phyloP scores from a whole-genome alignment of 257 asterid species.

The Capsicum baccatum region DNA sequence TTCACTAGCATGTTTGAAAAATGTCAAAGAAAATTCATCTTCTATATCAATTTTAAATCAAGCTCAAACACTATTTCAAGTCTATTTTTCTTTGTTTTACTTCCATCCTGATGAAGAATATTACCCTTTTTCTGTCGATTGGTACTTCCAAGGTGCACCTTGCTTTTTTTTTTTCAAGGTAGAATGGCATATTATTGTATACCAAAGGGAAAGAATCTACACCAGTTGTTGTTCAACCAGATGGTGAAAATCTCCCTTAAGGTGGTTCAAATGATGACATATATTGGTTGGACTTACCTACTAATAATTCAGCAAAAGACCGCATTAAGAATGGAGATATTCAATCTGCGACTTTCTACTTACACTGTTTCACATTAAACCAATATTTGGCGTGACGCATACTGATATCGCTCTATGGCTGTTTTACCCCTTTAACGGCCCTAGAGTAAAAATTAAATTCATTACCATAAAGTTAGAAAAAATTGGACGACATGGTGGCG shows the following conservation, averaged over 20 bases:
- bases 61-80: slow-evolving; percentile 49
- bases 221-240: slow-evolving; percentile 47
- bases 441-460: slow-evolving; percentile 66
- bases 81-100: slow-evolving; percentile 61
- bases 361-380: slow-evolving; percentile 56
- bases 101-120: slow-evolving; percentile 75
- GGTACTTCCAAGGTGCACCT: slow-evolving; percentile 51
- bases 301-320: slow-evolving; percentile 46
- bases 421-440: slow-evolving; percentile 88
- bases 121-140: slow-evolving; percentile 69
- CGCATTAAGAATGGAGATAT: slow-evolving; percentile 63
- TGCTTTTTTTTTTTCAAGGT: too few relatives aligned
- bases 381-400: slow-evolving; percentile 70
- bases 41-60: slow-evolving; percentile 69
- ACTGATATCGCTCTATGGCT: slow-evolving; percentile 72
- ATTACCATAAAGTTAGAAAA: slow-evolving; percentile 54
- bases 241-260: slow-evolving; percentile 76
- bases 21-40: slow-evolving; percentile 32
- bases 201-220: slow-evolving; percentile 62
- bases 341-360: slow-evolving; percentile 44
- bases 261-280: slow-evolving; percentile 75
- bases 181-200: slow-evolving; percentile 72
- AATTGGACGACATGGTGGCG: slow-evolving; percentile 79
- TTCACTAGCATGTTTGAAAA: slow-evolving; percentile 58
- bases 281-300: slow-evolving; percentile 80